A percentile compares a stretch with the other conserved stretches of the same genome.
Conservation (phyloP, 257 asterid genomes). For the Solanum medicagineum region DNA sequence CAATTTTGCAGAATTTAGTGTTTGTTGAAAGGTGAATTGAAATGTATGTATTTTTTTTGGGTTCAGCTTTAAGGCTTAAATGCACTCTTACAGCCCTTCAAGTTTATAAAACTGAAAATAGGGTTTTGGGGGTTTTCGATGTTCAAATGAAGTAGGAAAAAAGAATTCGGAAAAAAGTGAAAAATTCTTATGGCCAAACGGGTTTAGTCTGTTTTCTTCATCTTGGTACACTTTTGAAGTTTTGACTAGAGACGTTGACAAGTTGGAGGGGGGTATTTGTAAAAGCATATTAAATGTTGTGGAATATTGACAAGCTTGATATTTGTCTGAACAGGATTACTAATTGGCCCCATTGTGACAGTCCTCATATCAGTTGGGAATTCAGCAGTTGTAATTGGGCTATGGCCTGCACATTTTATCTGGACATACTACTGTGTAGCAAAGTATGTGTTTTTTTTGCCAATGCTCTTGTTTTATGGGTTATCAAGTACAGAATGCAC, state of each 20-base stretch:
- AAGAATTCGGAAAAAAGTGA: background rate
- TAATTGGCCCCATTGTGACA: conserved; percentile 41
- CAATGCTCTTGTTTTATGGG: background rate
- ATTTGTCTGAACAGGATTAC: conserved; percentile 42
- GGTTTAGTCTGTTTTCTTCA: background rate
- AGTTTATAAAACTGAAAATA: background rate
- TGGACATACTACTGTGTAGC: conserved; percentile 78
- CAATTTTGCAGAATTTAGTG: background rate
- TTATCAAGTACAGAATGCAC: background rate
- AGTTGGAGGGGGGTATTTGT: background rate
- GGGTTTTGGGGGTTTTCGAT: background rate
- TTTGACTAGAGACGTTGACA: background rate
- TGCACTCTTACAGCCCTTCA: background rate
- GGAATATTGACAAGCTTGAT: background rate
- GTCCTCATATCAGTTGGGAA: conserved; percentile 44
- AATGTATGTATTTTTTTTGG: background rate
- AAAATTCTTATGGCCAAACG: background rate
- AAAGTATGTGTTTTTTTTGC: conserved; percentile 25
- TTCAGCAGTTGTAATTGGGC: conserved; percentile 67
- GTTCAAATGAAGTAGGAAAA: background rate
- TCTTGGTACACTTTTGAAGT: background rate
- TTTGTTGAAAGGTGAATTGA: background rate
- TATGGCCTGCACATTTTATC: conserved; percentile 79
- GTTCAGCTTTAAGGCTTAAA: background rate
- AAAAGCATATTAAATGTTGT: background rate